Percentiles rank a stretch among this genome's conserved stretches.
These are phyloP conservation scores for Penicillium sp. DNA, from an alignment of 2,329 filamentous ascomycete genomes.

Conservation along the genomic window DNA sequence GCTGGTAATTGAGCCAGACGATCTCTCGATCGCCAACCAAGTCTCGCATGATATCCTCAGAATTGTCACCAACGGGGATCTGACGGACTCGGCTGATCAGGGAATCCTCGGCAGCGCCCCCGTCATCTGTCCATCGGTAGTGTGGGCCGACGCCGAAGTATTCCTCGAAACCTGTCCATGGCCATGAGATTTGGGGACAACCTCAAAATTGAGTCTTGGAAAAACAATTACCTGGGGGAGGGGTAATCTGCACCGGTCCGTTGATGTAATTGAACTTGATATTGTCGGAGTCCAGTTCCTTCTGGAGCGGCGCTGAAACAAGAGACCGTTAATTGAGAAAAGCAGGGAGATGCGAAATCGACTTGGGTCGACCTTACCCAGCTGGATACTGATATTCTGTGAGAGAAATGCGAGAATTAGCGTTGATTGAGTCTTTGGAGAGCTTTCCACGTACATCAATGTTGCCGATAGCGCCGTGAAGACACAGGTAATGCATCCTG, in stretches of 20 bases:
- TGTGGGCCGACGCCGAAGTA: conserved; percentile 23
- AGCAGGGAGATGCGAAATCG: not conserved
- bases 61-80: conserved; percentile 19
- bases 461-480: conserved; percentile 31
- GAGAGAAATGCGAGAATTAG: not conserved
- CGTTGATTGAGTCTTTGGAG: not conserved
- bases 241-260: conserved; percentile 16
- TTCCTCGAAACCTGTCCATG: conserved; percentile 16
- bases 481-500: conserved; percentile 28
- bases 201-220: not conserved
- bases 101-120: conserved; percentile 21
- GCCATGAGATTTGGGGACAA: not conserved
- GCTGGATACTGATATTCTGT: conserved; percentile 20
- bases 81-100: conserved; percentile 24
- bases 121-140: conserved; percentile 24
- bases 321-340: not conserved
- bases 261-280: conserved; percentile 24
- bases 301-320: conserved; percentile 17
- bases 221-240: conserved; percentile 13
- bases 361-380: conserved; percentile 5
- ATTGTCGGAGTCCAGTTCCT: conserved; percentile 17
- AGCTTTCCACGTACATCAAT: conserved; percentile 19
- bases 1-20: conserved; percentile 14
- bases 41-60: conserved; percentile 20
- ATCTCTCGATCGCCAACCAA: conserved; percentile 17